Evolutionary conservation across 805 yeast genomes (phyloP).

Genomic region (Tetrapisispora taiwanensis): DNA sequence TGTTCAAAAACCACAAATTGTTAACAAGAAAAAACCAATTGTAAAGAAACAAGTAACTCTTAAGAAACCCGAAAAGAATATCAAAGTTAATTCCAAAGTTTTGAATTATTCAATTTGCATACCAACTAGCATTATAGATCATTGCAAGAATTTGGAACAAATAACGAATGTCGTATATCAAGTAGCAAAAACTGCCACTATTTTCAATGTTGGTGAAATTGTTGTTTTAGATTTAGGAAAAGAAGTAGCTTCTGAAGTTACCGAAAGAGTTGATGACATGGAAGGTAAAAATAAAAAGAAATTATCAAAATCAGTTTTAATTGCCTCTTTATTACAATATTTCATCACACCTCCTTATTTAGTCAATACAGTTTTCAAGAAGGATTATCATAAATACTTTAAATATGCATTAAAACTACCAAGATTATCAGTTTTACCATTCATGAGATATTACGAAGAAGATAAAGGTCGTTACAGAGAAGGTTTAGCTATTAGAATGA

Average conservation of each 20-base stretch:
- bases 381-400: conserved; percentile 38
- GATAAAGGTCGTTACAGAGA: conserved; percentile 43
- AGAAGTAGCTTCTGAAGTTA: conserved; percentile 1
- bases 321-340: conserved; percentile 65
- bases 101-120: conserved; percentile 52
- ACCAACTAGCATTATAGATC: conserved; percentile 56
- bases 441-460: conserved; percentile 40
- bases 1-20: background rate
- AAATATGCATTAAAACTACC: conserved; percentile 62
- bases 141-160: conserved; percentile 61
- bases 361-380: conserved; percentile 51
- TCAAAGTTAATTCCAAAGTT: conserved; percentile 12
- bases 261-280: conserved; percentile 6
- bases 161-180: conserved; percentile 67
- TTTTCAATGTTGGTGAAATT: conserved; percentile 63
- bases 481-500: conserved; percentile 43
- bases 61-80: conserved; percentile 11
- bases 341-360: conserved; percentile 81
- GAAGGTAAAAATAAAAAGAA: conserved; percentile 8
- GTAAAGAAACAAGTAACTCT: background rate
- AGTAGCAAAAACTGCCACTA: conserved; percentile 63
- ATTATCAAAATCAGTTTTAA: conserved; percentile 36
- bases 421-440: conserved; percentile 61
- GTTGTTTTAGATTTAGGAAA: conserved; percentile 51
- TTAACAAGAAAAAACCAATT: background rate